A percentile compares a stretch with the other conserved stretches of the same genome.
These are phyloP conservation scores for Mucor plumbeus DNA, from an alignment of 371 early-diverging fungal species.

Conservation along the genomic window DNA sequence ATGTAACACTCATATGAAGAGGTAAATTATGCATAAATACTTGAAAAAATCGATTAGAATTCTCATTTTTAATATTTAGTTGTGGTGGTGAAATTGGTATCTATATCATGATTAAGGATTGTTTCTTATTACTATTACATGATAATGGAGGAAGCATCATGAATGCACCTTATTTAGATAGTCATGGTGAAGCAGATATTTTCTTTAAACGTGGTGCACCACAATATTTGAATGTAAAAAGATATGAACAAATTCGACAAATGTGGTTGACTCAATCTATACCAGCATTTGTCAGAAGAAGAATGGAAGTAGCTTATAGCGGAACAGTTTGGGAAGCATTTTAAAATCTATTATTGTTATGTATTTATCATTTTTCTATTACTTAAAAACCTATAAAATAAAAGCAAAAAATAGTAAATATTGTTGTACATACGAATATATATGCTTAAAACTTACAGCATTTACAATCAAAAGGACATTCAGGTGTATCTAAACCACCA, in stretches of 20 bases:
- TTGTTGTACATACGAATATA: neutral
- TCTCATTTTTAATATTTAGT: slow-evolving; percentile 41
- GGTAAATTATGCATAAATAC: slow-evolving; percentile 47
- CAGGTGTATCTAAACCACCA: slow-evolving; percentile 51
- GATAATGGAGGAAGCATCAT: slow-evolving; percentile 84
- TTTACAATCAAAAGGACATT: slow-evolving; percentile 56
- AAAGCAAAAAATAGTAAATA: neutral
- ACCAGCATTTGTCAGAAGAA: slow-evolving; percentile 86
- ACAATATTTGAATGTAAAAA: slow-evolving; percentile 78
- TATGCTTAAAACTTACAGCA: slow-evolving; percentile 41
- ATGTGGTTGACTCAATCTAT: slow-evolving; percentile 87
- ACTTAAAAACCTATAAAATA: slow-evolving; percentile 9
- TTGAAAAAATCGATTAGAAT: no score
- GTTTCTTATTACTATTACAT: slow-evolving; percentile 78
- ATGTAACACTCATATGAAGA: slow-evolving; percentile 85
- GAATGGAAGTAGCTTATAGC: slow-evolving; percentile 68
- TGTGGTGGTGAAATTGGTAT: slow-evolving; percentile 94
- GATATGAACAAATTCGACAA: slow-evolving; percentile 90
- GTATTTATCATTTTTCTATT: neutral
- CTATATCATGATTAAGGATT: slow-evolving; percentile 85
- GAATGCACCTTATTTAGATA: slow-evolving; percentile 92
- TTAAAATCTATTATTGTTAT: neutral
- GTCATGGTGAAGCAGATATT: slow-evolving; percentile 87
- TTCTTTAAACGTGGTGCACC: slow-evolving; percentile 81
- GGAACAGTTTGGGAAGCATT: slow-evolving; percentile 44